Base-by-base conservation (phyloP, 1,139 yeast genomes). In the Yamadazyma epiphylla region DNA sequence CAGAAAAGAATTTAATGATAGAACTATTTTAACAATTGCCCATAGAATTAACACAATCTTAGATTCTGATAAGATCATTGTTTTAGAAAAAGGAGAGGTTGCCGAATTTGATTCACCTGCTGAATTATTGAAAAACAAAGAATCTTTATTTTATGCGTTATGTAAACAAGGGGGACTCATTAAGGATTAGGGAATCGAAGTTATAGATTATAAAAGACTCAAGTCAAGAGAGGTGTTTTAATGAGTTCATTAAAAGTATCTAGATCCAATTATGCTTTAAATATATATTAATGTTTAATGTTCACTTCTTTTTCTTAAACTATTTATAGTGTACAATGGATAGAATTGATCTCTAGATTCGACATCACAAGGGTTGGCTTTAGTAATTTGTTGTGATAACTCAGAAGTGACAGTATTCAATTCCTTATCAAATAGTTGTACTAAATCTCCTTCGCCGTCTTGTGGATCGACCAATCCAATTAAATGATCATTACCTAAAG, bases 21-120 rank as follows among this genome's bases (percentile, higher is more conserved):
- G 95, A 53, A 89, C 97, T 0, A 88, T 91, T 49, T 66, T 91
- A 46, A 89, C 97, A 3, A 89, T 91, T 63, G 97, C 97, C 2
- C 97, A 91, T 58, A 75, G 98, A 56, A 69, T 91, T 43, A 88
- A 89, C 54, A 91, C 97, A 2, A 88, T 91, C 45, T 73, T 89
- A 71, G 96, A 89, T 49, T 81, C 91, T 41, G 97, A 91, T 55
- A 69, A 80, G 42, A 88, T 91, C 31, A 75, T 89, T 38, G 96
- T 91, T 2, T 68, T 91, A 46, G 94, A 87, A 42, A 75, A 77
- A 37, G 98, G 97, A 35, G 67, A 73, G 49, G 85, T 91, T 23
- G 83, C 82, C 5, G 98, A 91, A 55, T 86, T 87, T 54, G 97
- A 87, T 47, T 58, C 84, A 1, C 97, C 97, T 3, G 69, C 59